Evolutionary conservation across 495 filamentous ascomycete genomes (phyloP), one percentile per base, ranked within the genome.

Genomic region (Pseudomonodictys pantanalensis): DNA sequence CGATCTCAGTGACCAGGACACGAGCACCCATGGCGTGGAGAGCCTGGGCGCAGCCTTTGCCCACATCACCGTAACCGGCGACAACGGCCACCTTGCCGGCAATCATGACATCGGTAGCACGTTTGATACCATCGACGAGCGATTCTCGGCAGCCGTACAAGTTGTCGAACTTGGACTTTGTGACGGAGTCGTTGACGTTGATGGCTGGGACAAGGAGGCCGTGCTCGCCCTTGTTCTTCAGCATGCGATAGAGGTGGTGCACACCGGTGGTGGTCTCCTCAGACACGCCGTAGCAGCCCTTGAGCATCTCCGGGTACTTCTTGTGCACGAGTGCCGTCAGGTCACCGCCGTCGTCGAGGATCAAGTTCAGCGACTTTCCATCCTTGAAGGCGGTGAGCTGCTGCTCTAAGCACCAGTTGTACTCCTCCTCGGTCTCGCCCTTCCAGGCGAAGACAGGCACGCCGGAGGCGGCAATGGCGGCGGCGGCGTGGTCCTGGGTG

Each of bases 111-210:
- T 98, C 93, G 72, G 93, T 98, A 56, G 93, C 93, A 79, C 93
- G 92, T 88, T 97, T 98, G 85, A 98, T 98, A 77, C 93, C 93
- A 76, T 98, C 93, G 64, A 98, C 87, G 71, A 98, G 86, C 58
- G 93, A 97, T 81, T 98, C 93, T 73, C 90, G 87, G 89, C 93
- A 98, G 66, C 95, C 95, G 83, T 97, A 98, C 56, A 97, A 82
- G 83, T 98, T 98, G 84, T 98, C 93, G 76, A 98, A 98, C 82
- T 98, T 98, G 78, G 91, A 96, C 87, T 97, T 97, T 75, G 93
- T 96, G 71, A 97, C 92, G 60, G 88, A 89, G 83, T 97, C 92
- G 81, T 98, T 98, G 81, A 98, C 93, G 78, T 98, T 98, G 86
- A 98, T 92, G 74, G 95, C 84, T 57, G 93, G 93, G 62, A 95